Evolutionary conservation across 495 filamentous ascomycete genomes (phyloP).

Genomic region (Lophiostoma macrostomum): DNA sequence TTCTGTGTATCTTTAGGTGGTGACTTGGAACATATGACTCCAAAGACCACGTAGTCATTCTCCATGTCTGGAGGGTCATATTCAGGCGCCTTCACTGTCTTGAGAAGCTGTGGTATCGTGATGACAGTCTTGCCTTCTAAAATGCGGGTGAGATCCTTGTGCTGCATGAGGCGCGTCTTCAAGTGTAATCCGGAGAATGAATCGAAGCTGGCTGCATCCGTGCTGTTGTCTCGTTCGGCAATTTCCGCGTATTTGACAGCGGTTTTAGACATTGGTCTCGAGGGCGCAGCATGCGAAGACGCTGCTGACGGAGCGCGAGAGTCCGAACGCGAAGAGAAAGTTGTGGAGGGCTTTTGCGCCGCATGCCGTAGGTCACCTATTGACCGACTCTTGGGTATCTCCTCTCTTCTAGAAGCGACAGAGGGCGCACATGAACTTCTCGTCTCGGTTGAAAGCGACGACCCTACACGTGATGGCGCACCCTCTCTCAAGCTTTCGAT

Average conservation of each 20-base stretch:
- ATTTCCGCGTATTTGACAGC: constrained; percentile 10
- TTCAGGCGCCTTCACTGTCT: constrained; percentile 74
- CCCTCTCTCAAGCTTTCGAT: constrained; percentile 47
- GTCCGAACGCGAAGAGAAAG: constrained; percentile 23
- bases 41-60: constrained; percentile 82
- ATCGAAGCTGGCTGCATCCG: constrained; percentile 55
- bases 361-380: constrained; percentile 6
- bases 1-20: constrained; percentile 67
- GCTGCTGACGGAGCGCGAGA: constrained; percentile 16
- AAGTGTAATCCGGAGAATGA: constrained; percentile 83
- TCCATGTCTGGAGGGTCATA: constrained; percentile 83
- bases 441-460: constrained; percentile 15
- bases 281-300: constrained; percentile 8
- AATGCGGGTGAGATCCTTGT: constrained; percentile 70
- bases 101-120: constrained; percentile 77
- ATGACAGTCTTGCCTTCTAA: constrained; percentile 73
- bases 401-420: neutral
- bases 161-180: constrained; percentile 80
- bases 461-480: constrained; percentile 9
- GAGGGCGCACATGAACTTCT: constrained; percentile 4
- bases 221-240: constrained; percentile 12
- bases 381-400: constrained; percentile 20
- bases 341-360: constrained; percentile 9
- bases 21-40: constrained; percentile 82
- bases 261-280: neutral